Evolutionary conservation across 257 asterid species (phyloP).

Genomic region (Ilex aquifolium): DNA sequence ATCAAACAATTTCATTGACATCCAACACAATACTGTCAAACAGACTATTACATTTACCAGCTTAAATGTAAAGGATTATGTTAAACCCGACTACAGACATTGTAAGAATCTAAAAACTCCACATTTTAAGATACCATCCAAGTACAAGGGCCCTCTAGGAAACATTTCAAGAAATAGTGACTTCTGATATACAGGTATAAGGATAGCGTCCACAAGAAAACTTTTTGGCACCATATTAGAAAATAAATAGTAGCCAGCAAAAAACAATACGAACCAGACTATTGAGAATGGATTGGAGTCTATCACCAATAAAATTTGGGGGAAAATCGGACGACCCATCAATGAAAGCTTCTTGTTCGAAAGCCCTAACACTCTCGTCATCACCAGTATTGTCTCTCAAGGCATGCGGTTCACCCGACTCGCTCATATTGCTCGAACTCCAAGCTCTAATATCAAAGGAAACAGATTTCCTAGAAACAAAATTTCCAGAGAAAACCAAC

Average conservation of each 20-base stretch:
- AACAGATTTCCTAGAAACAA: constrained; percentile 13
- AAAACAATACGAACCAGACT: constrained; percentile 35
- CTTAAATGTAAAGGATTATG: no score
- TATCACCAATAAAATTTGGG: constrained; percentile 15
- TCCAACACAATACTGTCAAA: no score
- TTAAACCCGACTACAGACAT: no score
- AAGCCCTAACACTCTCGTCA: constrained; percentile 30
- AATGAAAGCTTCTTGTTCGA: constrained; percentile 49
- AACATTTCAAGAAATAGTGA: no score
- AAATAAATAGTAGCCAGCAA: neutral
- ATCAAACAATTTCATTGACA: no score
- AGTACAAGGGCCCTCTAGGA: no score
- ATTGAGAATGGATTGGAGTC: constrained; percentile 53
- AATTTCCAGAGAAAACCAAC: constrained; percentile 23
- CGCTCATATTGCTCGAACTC: constrained; percentile 23
- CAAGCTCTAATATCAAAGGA: neutral
- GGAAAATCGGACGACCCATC: constrained; percentile 12
- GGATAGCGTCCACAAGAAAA: no score
- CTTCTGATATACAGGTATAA: no score
- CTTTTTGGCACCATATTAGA: no score
- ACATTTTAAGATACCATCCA: no score
- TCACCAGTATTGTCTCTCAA: constrained; percentile 7
- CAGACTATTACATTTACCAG: no score
- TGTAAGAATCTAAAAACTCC: no score
- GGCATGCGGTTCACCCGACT: neutral